Evolutionary conservation across 345 rosid species (phyloP).

Genomic region (Eucalyptus tenuipes): DNA sequence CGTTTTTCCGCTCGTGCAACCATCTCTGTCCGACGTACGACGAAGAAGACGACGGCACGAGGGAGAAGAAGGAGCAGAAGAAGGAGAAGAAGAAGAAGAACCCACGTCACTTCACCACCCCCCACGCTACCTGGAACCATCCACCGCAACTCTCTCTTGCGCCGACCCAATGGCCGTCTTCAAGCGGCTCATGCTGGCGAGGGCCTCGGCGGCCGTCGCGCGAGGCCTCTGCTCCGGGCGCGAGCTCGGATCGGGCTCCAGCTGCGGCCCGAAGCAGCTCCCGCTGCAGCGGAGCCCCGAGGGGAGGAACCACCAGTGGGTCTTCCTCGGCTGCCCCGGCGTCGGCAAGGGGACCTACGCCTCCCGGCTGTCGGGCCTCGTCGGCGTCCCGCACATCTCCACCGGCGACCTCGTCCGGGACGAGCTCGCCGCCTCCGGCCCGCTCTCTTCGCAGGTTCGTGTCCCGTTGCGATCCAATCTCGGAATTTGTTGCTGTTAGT

Average conservation of each 20-base stretch:
- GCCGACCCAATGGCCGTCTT: not conserved
- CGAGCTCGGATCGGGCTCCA: conserved; percentile 18
- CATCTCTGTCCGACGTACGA: not conserved
- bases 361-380: conserved; percentile 72
- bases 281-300: conserved; percentile 3
- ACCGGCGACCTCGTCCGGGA: conserved; percentile 99
- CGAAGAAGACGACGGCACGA: not conserved
- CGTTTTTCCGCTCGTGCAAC: not conserved
- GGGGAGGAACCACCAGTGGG: conserved; percentile 73
- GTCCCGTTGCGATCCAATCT: not conserved
- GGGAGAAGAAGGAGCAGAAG: not conserved
- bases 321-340: conserved; percentile 95
- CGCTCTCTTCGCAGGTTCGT: conserved; percentile 66
- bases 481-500: not conserved
- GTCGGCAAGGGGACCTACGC: conserved; percentile 98
- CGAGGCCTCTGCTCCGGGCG: conserved; percentile 15
- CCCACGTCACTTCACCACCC: not conserved
- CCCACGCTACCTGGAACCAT: not conserved
- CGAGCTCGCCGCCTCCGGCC: conserved; percentile 69
- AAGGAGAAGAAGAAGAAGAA: not conserved
- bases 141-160: not conserved
- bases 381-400: conserved; percentile 89
- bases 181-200: not conserved
- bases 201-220: not conserved
- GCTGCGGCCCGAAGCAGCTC: not conserved